Base-by-base conservation (phyloP, 139 green algal species). In the Coelastrella sp. region DNA sequence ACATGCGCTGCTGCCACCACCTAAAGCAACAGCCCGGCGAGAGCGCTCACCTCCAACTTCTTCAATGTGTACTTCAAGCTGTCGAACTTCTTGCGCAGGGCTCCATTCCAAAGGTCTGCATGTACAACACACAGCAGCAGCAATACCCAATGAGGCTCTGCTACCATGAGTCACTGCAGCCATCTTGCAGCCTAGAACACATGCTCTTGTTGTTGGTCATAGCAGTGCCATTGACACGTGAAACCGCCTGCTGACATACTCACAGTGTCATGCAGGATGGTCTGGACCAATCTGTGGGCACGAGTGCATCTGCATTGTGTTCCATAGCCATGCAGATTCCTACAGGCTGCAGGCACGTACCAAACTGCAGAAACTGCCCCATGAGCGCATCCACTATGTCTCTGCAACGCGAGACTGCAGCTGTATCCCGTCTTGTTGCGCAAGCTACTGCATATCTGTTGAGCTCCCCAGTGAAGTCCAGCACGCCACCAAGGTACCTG, bases 381-480 rank as follows among this genome's bases (percentile, higher is more conserved):
- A 97, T 95, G 20, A 98, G 80, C 20, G 54, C 65, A 16, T 98
- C 95, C 4, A 96, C 92, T 47, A 97, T 73, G 77, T 98, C 96
- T 0, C 93, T 68, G 85, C 92, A 95, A 4, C 65, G 59, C 68
- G 92, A 79, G 80, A 98, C 96, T 17, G 92, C 95, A 57, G 86
- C 90, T 32, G 76, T 92, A 89, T 98, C 93, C 0, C 96, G 89
- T n/a, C 19, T 56, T 3, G 96, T 98, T 22, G 96, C 96, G 10
- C 83, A 74, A 22, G 87, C 86, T 6, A 98, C 84, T 11, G 93
- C 92, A 73, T 94, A 96, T 13, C 96, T 85, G 90, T 96, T 96
- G 47, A 98, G 95, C 92, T 98, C 96, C 1, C 95, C 96, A 20
- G 95, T 97, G 86, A 98, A 97, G 93, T 98, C 96, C 61, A 98